Percentiles rank a stretch among this genome's conserved stretches.
Evolutionary conservation across 1,139 yeast genomes (phyloP).

Genomic region (Saccharomycopsis crataegensis): DNA sequence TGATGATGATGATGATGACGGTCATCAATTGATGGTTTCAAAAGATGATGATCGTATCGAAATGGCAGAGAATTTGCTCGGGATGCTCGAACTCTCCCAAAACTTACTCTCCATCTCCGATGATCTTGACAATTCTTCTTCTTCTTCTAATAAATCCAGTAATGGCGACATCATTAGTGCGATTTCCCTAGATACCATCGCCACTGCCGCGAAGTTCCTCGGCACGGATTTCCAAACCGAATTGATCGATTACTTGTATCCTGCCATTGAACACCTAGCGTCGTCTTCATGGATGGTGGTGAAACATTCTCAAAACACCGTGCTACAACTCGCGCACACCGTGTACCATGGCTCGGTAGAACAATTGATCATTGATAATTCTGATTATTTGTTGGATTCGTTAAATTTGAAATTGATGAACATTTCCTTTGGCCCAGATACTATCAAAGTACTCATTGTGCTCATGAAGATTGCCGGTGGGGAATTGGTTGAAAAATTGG

Average conservation of each 20-base stretch:
- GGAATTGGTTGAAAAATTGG: slow-evolving; percentile 54
- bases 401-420: slow-evolving; percentile 61
- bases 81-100: slow-evolving; percentile 27
- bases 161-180: slow-evolving; percentile 12
- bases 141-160: neutral
- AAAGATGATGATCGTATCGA: slow-evolving; percentile 2
- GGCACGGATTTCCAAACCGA: slow-evolving; percentile 38
- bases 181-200: slow-evolving; percentile 37
- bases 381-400: slow-evolving; percentile 76
- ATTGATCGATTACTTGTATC: slow-evolving; percentile 48
- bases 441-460: slow-evolving; percentile 63
- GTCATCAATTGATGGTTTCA: neutral
- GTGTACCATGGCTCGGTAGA: slow-evolving; percentile 54
- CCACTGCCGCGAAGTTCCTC: slow-evolving; percentile 32
- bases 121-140: neutral
- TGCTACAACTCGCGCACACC: slow-evolving; percentile 40
- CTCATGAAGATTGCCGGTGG: slow-evolving; percentile 65
- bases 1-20: neutral
- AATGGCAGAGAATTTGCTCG: neutral
- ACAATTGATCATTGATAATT: slow-evolving; percentile 52
- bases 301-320: slow-evolving; percentile 39
- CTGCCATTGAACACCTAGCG: slow-evolving; percentile 48
- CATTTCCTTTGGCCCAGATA: slow-evolving; percentile 63
- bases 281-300: slow-evolving; percentile 38
- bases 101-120: slow-evolving; percentile 19